Evolutionary conservation across 2,329 filamentous ascomycete genomes (phyloP).

Genomic region (Colletotrichum limetticola): DNA sequence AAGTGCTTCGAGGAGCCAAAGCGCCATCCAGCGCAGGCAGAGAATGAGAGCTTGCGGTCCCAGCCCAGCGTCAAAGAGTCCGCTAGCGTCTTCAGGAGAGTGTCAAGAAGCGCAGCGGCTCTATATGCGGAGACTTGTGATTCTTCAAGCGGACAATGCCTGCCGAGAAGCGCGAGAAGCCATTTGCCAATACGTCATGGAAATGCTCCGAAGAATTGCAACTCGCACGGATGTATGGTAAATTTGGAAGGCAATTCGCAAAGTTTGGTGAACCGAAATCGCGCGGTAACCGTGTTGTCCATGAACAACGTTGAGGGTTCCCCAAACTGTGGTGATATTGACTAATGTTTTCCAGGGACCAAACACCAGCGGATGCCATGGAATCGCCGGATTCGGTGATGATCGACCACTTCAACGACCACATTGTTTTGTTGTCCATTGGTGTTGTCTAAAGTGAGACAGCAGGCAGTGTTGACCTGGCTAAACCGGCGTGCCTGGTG

Average conservation of each 20-base stretch:
- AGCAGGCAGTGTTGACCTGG: not conserved
- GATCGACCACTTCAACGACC: not conserved
- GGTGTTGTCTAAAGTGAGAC: not conserved
- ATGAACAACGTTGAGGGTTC: not conserved
- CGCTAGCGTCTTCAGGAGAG: constrained; percentile 21
- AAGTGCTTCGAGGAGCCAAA: constrained; percentile 15
- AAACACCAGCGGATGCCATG: not conserved
- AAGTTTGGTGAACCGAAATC: not conserved
- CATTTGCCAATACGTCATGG: not conserved
- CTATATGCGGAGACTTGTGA: not conserved
- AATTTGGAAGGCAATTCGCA: not conserved
- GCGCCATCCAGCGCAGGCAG: constrained; percentile 17
- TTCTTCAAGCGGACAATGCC: not conserved
- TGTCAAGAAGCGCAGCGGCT: not conserved
- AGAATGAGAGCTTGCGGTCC: not conserved
- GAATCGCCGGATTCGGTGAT: not conserved
- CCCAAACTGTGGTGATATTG: not conserved
- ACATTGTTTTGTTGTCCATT: not conserved
- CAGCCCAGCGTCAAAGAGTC: constrained; percentile 23
- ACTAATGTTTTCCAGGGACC: not conserved
- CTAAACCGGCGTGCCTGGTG: not conserved
- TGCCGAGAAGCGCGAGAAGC: not conserved
- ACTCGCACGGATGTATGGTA: not conserved
- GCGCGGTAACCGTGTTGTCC: not conserved
- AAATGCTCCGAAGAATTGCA: not conserved